Percentiles rank a stretch among this genome's conserved stretches.
Evolutionary conservation across 345 rosid genomes (phyloP).

Genomic region (Iberis pinnata): DNA sequence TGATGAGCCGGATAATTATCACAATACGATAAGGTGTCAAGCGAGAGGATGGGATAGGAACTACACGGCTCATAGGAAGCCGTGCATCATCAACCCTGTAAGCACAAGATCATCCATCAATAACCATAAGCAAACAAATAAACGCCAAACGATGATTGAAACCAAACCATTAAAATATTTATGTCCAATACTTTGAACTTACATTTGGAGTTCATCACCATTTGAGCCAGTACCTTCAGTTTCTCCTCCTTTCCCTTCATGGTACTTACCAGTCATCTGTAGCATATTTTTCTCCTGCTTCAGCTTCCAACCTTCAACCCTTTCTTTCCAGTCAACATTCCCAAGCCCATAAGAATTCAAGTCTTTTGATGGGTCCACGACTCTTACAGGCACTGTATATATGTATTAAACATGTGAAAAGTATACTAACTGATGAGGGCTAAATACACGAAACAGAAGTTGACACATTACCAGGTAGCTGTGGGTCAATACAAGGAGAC

Average conservation of each 20-base stretch:
- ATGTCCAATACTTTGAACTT: slow-evolving; percentile 31
- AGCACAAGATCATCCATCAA: slow-evolving; percentile 26
- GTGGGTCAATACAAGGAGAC: slow-evolving; percentile 78
- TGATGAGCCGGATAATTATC: slow-evolving; percentile 73
- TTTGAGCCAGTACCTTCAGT: slow-evolving; percentile 90
- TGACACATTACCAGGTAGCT: slow-evolving; percentile 66
- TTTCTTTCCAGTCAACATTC: slow-evolving; percentile 95
- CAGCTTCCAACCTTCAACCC: slow-evolving; percentile 92
- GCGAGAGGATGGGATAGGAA: slow-evolving; percentile 70
- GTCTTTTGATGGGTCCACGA: slow-evolving; percentile 90
- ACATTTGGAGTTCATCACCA: slow-evolving; percentile 94
- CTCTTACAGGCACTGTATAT: slow-evolving; percentile 61
- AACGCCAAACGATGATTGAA: slow-evolving; percentile 6
- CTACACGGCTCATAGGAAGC: slow-evolving; percentile 79
- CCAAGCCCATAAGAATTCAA: slow-evolving; percentile 93
- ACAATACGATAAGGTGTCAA: slow-evolving; percentile 70
- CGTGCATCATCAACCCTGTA: slow-evolving; percentile 83
- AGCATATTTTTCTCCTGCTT: slow-evolving; percentile 80
- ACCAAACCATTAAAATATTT: slow-evolving; percentile 4
- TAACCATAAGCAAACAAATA: slow-evolving; percentile 21
- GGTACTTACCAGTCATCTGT: slow-evolving; percentile 54
- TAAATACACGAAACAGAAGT: slow-evolving; percentile 8
- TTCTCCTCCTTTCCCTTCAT: slow-evolving; percentile 74
- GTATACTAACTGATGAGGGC: background rate
- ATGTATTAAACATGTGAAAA: background rate